Evolutionary conservation across 2,329 filamentous ascomycete species (phyloP).

Genomic region (Stagonosporopsis chrysanthemi): DNA sequence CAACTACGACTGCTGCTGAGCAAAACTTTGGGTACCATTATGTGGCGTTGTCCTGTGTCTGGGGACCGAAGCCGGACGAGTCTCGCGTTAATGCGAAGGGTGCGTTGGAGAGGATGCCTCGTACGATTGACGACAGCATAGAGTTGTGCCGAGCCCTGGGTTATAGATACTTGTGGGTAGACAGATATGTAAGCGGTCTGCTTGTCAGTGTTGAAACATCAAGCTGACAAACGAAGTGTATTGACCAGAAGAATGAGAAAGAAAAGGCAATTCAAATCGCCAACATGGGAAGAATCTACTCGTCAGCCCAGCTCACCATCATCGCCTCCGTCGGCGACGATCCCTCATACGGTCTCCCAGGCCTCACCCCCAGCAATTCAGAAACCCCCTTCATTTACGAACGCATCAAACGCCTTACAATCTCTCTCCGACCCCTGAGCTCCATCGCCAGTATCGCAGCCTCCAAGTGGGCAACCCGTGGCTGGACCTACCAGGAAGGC

Average conservation of each 20-base stretch:
- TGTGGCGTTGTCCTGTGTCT: neutral
- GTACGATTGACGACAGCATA: neutral
- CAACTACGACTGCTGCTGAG: neutral
- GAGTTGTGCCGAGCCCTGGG: neutral
- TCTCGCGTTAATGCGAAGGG: neutral
- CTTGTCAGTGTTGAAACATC: neutral
- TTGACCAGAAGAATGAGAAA: neutral
- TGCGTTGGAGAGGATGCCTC: neutral
- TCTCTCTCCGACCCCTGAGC: neutral
- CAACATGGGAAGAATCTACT: conserved; percentile 3
- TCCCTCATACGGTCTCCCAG: neutral
- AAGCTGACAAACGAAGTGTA: neutral
- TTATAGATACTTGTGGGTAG: neutral
- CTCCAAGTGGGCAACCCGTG: conserved; percentile 1
- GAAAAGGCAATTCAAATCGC: conserved; percentile 1
- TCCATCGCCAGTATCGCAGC: neutral
- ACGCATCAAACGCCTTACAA: neutral
- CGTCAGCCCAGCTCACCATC: conserved; percentile 1
- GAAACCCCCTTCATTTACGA: neutral
- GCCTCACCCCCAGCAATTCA: neutral
- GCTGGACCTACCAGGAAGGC: conserved; percentile 7
- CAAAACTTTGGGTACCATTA: neutral
- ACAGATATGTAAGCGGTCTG: neutral
- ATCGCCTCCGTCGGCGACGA: conserved; percentile 1
- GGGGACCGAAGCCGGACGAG: neutral